Percentiles rank a stretch among this genome's conserved stretches.
phyloP scores from a whole-genome alignment of 768 basidiomycete genomes.

The Trametes meyenii region DNA sequence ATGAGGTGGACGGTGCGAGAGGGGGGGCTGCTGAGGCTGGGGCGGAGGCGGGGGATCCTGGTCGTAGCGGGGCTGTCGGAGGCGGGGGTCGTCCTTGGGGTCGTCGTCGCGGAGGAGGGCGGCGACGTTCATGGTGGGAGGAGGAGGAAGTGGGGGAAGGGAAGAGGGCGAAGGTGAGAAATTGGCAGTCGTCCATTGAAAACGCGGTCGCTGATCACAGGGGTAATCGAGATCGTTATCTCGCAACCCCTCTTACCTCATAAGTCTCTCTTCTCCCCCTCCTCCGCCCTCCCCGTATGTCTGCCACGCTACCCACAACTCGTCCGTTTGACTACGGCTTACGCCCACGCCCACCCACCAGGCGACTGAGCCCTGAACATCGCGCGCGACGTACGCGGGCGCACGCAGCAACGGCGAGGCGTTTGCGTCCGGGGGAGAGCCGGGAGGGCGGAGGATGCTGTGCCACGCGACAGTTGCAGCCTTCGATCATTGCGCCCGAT shows the following conservation, averaged over 20 bases:
- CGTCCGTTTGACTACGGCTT: too few species aligned
- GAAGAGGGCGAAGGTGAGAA: slow-evolving; percentile 31
- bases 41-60: slow-evolving; percentile 33
- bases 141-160: slow-evolving; percentile 23
- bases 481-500: slow-evolving; percentile 19
- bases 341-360: too few species aligned
- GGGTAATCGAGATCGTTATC: slow-evolving; percentile 38
- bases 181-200: slow-evolving; percentile 28
- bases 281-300: neutral
- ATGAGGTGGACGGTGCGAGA: slow-evolving; percentile 34
- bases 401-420: slow-evolving; percentile 12
- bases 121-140: slow-evolving; percentile 63
- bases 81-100: slow-evolving; percentile 56
- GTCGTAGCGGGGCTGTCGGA: slow-evolving; percentile 38
- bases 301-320: too few species aligned
- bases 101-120: slow-evolving; percentile 65
- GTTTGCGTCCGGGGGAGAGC: slow-evolving; percentile 10
- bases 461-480: slow-evolving; percentile 19
- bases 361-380: too few species aligned
- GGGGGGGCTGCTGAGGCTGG: slow-evolving; percentile 31
- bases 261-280: slow-evolving; percentile 8
- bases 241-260: slow-evolving; percentile 28
- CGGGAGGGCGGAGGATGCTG: slow-evolving; percentile 17
- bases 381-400: too few species aligned
- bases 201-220: slow-evolving; percentile 36